Evolutionary conservation across 179 eudicot genomes (phyloP), one percentile per base, ranked within the genome.

Genomic region (Sideroxylon spinosum): DNA sequence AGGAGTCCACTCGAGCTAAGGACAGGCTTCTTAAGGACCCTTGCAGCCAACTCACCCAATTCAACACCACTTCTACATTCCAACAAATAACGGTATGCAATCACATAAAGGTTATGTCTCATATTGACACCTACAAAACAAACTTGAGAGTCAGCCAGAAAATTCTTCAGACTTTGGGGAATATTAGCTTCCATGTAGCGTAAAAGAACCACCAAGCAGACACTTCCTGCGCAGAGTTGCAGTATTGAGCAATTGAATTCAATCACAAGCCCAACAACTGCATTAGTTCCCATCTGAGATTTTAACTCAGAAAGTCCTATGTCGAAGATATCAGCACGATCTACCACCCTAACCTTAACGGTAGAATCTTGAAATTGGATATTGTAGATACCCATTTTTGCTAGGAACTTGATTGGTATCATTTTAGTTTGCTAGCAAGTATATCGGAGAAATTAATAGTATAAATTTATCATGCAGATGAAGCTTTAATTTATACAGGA

Each of bases 291-390:
- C 20, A 59, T 59, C n/a, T 59, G 63, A 59, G 63, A 6, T 16
- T 17, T 16, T 59, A 59, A 59, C 22, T 59, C 63, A 5, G 63
- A 59, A 6, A 59, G 63, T 14, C 63, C 63, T 17, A 16, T 16
- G n/a, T 16, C 63, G 22, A 50, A 9, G 1, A 50, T 9, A 50
- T 8, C 55, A 59, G n/a, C 63, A 59, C 17, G 20, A n/a, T 59
- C 63, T 59, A 59, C 63, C 63, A 59, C 63, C 63, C 63, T 59
- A 6, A 59, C 63, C n/a, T 59, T 59, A n/a, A 59, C 63, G 9
- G n/a, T n/a, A 12, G 0, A 12, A 17, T n/a, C 63, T 16, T 59
- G 13, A 5, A 59, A 6, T 3, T n/a, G 13, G 63, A 59, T n/a
- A 59, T 59, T n/a, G 63, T 59, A 59, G 7, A 59, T 59, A 1